These are phyloP conservation scores for Colletotrichum sp. DNA, from an alignment of 2,329 filamentous ascomycete species.

Conservation along the genomic window DNA sequence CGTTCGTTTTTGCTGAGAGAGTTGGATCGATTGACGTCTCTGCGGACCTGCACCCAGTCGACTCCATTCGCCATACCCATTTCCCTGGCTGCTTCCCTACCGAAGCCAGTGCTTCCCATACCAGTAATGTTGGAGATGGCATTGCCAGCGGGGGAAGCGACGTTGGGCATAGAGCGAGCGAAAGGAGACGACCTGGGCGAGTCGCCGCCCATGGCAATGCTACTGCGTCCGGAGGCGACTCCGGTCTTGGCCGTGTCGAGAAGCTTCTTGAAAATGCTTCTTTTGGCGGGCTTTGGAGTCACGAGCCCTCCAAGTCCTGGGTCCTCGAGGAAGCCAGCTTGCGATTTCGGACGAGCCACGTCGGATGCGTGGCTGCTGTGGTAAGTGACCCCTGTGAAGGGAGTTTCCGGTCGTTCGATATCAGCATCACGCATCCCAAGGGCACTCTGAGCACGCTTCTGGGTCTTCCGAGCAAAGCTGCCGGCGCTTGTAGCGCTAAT, in stretches of 20 bases:
- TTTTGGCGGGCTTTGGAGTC: slow-evolving; percentile 78
- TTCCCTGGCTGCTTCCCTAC: slow-evolving; percentile 66
- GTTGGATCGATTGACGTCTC: slow-evolving; percentile 95
- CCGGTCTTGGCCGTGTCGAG: slow-evolving; percentile 93
- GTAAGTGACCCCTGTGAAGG: slow-evolving; percentile 83
- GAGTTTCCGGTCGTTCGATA: slow-evolving; percentile 62
- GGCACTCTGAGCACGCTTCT: slow-evolving; percentile 67
- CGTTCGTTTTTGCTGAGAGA: slow-evolving; percentile 89
- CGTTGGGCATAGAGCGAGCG: slow-evolving; percentile 43
- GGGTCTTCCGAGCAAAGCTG: slow-evolving; percentile 82
- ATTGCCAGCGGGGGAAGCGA: slow-evolving; percentile 51
- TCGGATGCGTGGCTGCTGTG: slow-evolving; percentile 84
- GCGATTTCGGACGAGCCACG: slow-evolving; percentile 67
- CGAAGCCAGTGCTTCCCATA: slow-evolving; percentile 38
- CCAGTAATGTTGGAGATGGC: slow-evolving; percentile 32
- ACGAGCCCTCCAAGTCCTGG: slow-evolving; percentile 80
- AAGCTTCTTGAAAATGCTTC: slow-evolving; percentile 94
- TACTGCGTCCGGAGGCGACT: slow-evolving; percentile 86
- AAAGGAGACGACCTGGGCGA: slow-evolving; percentile 48
- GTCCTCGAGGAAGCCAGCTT: slow-evolving; percentile 70
- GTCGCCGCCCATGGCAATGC: slow-evolving; percentile 69
- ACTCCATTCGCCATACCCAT: slow-evolving; percentile 69
- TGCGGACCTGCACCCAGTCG: slow-evolving; percentile 97
- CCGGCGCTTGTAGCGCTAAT: slow-evolving; percentile 96
- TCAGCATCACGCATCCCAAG: slow-evolving; percentile 65